Base-by-base conservation (phyloP, 371 early-diverging fungal species). In the Mortierella sp. region DNA sequence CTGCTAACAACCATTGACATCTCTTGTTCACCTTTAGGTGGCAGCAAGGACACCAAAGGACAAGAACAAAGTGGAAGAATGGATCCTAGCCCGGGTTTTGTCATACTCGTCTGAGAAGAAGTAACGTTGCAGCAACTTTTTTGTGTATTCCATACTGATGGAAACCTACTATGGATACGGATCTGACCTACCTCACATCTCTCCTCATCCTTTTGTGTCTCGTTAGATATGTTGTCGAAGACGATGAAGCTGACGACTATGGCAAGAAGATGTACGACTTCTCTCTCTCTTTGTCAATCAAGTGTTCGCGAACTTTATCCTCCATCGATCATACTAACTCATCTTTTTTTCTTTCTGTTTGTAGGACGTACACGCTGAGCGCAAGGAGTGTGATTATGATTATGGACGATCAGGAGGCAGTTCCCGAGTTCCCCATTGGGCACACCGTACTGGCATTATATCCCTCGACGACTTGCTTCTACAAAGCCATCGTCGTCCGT, bases 381-480 rank as follows among this genome's bases (percentile, higher is more conserved):
- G 88, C 92, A n/a, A 89, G 92, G 70, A 89, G 92, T 75, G 90
- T 95, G 2, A 93, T 94, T 63, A 91, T 93, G 51, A 91, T 95
- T 41, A 91, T 92, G 41, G 87, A 90, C 43, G 89, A 88, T 14
- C 87, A 84, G 72, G 91, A 93, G 60, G 84, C 87, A 24, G 70
- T 86, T 38, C 82, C 89, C 5, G 94, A 96, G 82, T 91, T 95
- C 77, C 88, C 92, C 14, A 85, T 89, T 38, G 93, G 92, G 1
- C 92, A 93, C 54, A 92, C 92, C 43, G 96, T 97, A 18, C 86
- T 97, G 63, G 97, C 97, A 6, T 87, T 97, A 41, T 98, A 96
- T 85, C 97, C 97, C 4, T 90, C 92, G 0, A 97, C 96, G 7
- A 96, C 96, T 2, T 96, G 95, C 77, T 97, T 97, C 80, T 97